phyloP scores from a whole-genome alignment of 2,329 filamentous ascomycete species.

The Fusarium redolens region DNA sequence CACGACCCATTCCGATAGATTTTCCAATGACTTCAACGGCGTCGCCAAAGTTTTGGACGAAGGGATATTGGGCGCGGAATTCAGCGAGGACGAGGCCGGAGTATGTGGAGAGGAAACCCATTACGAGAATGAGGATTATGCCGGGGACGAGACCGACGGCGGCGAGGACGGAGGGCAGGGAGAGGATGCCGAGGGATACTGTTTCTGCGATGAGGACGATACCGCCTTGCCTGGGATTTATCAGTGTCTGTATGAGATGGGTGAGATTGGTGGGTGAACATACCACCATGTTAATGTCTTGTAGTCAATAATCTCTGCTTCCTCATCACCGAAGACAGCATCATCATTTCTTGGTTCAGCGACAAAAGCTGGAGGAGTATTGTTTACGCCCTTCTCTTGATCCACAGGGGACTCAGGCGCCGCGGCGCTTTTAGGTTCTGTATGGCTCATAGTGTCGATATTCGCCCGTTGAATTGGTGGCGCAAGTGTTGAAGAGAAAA shows the following conservation, averaged over 20 bases:
- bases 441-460: slow-evolving; percentile 7
- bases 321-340: slow-evolving; percentile 15
- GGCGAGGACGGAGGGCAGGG: slow-evolving; percentile 80
- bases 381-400: slow-evolving; percentile 14
- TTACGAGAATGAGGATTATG: slow-evolving; percentile 76
- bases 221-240: slow-evolving; percentile 54
- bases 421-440: neutral
- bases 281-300: slow-evolving; percentile 55
- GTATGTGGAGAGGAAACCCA: slow-evolving; percentile 75
- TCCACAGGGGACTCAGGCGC: neutral
- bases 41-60: slow-evolving; percentile 74
- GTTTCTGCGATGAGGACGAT: slow-evolving; percentile 59
- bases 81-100: slow-evolving; percentile 67
- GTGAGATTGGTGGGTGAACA: neutral
- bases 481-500: neutral
- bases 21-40: slow-evolving; percentile 68
- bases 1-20: slow-evolving; percentile 59
- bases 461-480: neutral
- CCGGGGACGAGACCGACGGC: slow-evolving; percentile 77
- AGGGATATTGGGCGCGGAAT: slow-evolving; percentile 77
- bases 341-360: neutral
- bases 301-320: slow-evolving; percentile 49
- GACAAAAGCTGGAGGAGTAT: neutral
- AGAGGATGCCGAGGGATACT: slow-evolving; percentile 68
- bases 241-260: no score